phyloP scores from a whole-genome alignment of 371 early-diverging fungal genomes.

The Mortierella sp. region DNA sequence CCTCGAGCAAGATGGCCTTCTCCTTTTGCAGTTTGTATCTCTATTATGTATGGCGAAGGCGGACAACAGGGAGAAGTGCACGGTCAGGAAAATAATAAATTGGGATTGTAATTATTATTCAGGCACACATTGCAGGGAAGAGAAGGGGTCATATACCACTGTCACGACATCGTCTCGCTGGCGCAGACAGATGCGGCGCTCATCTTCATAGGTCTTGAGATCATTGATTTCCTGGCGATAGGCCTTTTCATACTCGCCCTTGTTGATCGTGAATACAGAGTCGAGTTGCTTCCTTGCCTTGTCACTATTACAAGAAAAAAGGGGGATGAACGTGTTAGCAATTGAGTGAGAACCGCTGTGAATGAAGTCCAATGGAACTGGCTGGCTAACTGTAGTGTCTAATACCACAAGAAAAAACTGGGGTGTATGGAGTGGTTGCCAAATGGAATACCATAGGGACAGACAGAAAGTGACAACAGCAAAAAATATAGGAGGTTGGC shows the following conservation, averaged over 20 bases:
- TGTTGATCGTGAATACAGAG: slow-evolving; percentile 45
- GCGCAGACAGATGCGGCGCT: slow-evolving; percentile 41
- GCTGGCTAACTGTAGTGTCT: neutral
- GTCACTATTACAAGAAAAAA: slow-evolving; percentile 20
- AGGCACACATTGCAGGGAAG: neutral
- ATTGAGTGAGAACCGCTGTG: neutral
- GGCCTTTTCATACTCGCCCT: slow-evolving; percentile 24
- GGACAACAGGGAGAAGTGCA: neutral
- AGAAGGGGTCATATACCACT: slow-evolving; percentile 11
- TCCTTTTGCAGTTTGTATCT: slow-evolving; percentile 37
- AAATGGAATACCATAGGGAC: neutral
- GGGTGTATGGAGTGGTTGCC: neutral
- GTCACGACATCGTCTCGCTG: slow-evolving; percentile 52
- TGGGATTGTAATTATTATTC: neutral
- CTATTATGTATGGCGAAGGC: slow-evolving; percentile 5
- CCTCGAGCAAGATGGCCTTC: slow-evolving; percentile 29
- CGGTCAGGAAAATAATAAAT: neutral
- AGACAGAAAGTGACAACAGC: neutral
- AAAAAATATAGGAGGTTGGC: neutral
- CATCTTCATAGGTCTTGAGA: slow-evolving; percentile 39
- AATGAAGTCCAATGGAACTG: neutral
- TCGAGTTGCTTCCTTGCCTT: slow-evolving; percentile 40
- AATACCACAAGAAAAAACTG: neutral
- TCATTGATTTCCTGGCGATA: slow-evolving; percentile 34
- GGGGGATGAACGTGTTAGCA: neutral